Evolutionary conservation across 257 asterid species (phyloP), one percentile per base, ranked within the genome.

Genomic region (Primulina huaijiensis): DNA sequence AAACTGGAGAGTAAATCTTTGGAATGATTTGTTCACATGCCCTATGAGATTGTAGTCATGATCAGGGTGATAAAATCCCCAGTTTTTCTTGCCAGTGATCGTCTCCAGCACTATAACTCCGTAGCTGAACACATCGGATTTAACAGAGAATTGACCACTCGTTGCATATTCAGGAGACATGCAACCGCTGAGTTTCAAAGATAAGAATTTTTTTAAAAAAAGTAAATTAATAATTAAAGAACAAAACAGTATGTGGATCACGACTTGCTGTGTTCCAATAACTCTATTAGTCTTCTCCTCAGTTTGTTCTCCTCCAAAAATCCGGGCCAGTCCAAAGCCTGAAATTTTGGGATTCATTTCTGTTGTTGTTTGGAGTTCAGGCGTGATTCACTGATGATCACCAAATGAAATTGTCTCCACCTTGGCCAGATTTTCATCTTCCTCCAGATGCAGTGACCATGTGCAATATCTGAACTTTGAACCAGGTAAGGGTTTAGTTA

Each of bases 131-230:
- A 82, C 87, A 30, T 85, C 89, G 0, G 89, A 85, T 50, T 85
- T 85, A 5, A 62, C 62, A 1, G 87, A 85, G 83, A 84, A 84
- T 19, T 73, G 56, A 8, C 87, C 89, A 29, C 71, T 79, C 85
- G 80, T 82, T n/a, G 85, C 85, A 9, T 85, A 84, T 67, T 84
- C 85, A 3, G 89, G 89, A 38, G 89, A 72, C 89, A 82, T 84
- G 67, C 79, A 84, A 59, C 85, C 89, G 20, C 89, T 84, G 80
- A 77, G 75, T 0, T 8, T 33, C 2, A 31, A 11, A 34, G 29
- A 38, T n/a, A 52, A 4, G 10, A 35, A 52, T 25, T 1, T 9
- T 38, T 8, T 14, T 6, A 20, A 23, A 19, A 53, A 23, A 37
- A 7, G 43, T 33, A 5, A 0, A 37, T 37, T 37, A 2, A 37